Evolutionary conservation across 192 early-diverging fungal genomes (phyloP).

Genomic region (Coemansia sp.): DNA sequence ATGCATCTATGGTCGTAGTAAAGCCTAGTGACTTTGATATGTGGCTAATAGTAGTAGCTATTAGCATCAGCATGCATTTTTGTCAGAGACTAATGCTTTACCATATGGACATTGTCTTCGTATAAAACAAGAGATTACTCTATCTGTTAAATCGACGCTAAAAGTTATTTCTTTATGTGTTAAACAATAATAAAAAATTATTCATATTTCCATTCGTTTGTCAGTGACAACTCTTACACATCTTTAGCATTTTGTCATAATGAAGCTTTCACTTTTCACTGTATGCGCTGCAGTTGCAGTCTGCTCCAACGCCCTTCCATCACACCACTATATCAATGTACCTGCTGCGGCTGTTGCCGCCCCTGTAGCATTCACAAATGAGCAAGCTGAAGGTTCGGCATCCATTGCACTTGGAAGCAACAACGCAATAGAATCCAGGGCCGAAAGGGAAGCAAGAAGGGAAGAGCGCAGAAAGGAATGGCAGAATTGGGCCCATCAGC

Average conservation of each 20-base stretch:
- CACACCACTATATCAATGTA: constrained; percentile 12
- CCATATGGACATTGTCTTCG: no score
- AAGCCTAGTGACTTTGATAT: no score
- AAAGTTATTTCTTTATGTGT: no score
- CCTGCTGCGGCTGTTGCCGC: constrained; percentile 12
- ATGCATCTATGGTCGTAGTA: no score
- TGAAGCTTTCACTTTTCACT: constrained; percentile 24
- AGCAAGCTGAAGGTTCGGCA: not conserved
- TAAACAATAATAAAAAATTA: no score
- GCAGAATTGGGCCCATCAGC: constrained; percentile 45
- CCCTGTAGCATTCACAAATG: constrained; percentile 22
- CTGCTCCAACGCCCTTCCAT: constrained; percentile 26
- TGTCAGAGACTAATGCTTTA: no score
- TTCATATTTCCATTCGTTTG: no score
- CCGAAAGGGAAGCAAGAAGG: constrained; percentile 34
- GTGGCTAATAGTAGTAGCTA: no score
- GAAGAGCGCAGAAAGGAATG: constrained; percentile 48
- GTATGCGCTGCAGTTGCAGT: constrained; percentile 15
- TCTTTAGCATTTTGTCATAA: constrained; percentile 11
- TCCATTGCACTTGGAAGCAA: constrained; percentile 6
- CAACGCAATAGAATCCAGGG: constrained; percentile 8
- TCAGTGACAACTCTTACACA: no score
- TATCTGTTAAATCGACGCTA: no score
- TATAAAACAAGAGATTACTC: no score
- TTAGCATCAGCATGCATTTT: no score